These are phyloP conservation scores for Hortaea sp. DNA, from an alignment of 2,329 filamentous ascomycete genomes.

Conservation along the genomic window DNA sequence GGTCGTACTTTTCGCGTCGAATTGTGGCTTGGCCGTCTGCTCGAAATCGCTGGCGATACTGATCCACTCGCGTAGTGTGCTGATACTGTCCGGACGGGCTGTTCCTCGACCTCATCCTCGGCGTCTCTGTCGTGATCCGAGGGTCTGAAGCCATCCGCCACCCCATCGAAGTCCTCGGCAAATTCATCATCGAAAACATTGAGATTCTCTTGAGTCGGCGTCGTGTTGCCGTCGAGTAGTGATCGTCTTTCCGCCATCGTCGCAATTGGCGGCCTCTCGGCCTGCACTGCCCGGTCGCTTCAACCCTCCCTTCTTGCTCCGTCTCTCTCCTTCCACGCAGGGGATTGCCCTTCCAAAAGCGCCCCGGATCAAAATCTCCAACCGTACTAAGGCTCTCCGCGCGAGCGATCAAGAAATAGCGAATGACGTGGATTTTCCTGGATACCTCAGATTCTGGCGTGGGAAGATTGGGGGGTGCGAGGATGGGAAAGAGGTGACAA, in stretches of 20 bases:
- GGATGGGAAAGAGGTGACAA: too few relatives aligned
- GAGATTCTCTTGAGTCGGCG: constrained; percentile 23
- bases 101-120: constrained; percentile 13
- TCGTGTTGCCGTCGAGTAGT: constrained; percentile 18
- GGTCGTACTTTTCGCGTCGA: constrained; percentile 24
- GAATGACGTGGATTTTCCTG: too few relatives aligned
- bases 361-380: too few relatives aligned
- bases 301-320: neutral
- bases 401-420: too few relatives aligned
- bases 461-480: too few relatives aligned
- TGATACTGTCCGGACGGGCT: constrained; percentile 21
- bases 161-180: constrained; percentile 32
- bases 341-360: too few relatives aligned
- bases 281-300: constrained; percentile 1
- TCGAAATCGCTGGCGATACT: constrained; percentile 7
- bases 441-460: too few relatives aligned
- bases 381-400: too few relatives aligned
- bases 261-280: neutral
- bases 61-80: constrained; percentile 20
- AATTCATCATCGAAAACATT: constrained; percentile 42
- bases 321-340: too few relatives aligned
- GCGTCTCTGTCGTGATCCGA: constrained; percentile 22
- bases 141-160: constrained; percentile 38
- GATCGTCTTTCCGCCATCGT: constrained; percentile 15
- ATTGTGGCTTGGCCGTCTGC: constrained; percentile 13